Percentiles rank a stretch among this genome's conserved stretches.
phyloP scores from a whole-genome alignment of 192 early-diverging fungal genomes.

The Backusella australiensis region DNA sequence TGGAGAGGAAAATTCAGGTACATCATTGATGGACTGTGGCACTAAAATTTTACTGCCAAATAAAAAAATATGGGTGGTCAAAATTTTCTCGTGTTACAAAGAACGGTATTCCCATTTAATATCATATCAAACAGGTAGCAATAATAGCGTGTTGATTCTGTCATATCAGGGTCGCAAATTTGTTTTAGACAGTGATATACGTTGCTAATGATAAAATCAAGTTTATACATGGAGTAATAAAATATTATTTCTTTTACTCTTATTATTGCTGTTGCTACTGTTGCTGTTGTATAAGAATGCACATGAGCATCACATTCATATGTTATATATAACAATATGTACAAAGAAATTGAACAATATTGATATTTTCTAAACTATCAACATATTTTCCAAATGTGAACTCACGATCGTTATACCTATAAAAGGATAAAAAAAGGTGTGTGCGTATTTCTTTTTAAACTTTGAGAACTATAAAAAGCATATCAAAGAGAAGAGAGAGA shows the following conservation, averaged over 20 bases:
- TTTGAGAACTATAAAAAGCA: too few species aligned
- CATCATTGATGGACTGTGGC: neutral
- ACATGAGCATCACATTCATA: neutral
- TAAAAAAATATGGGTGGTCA: neutral
- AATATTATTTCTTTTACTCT: too few species aligned
- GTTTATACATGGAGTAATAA: neutral
- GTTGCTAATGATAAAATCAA: neutral
- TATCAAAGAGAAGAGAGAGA: neutral
- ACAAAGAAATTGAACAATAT: neutral
- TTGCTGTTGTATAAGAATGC: too few species aligned
- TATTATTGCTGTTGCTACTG: too few species aligned
- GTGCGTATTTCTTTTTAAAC: neutral
- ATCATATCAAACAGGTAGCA: neutral
- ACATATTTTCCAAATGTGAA: neutral
- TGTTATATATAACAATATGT: neutral
- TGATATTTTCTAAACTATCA: neutral
- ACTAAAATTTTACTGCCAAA: neutral
- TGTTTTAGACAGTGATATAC: neutral
- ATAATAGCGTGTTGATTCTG: neutral
- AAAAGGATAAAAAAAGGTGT: neutral
- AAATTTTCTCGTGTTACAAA: neutral
- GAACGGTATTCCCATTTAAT: neutral
- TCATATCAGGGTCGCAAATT: neutral
- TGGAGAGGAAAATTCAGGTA: neutral
- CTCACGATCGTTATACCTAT: neutral